Evolutionary conservation across 495 filamentous ascomycete genomes (phyloP), one percentile per base, ranked within the genome.

Genomic region (Achaetomiella virescens): DNA sequence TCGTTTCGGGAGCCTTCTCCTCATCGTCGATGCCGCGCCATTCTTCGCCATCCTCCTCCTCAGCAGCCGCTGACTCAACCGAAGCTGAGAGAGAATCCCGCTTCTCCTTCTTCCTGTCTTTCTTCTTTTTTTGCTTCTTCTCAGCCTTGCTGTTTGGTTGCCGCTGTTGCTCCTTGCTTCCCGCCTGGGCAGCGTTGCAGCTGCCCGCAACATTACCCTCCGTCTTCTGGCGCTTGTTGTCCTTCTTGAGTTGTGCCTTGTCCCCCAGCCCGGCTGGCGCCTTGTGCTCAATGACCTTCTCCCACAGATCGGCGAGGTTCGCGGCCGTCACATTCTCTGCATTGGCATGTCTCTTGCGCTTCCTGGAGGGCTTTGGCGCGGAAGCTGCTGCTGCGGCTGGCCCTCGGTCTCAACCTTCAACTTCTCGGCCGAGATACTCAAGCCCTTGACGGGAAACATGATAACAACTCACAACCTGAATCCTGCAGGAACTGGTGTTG

Each of bases 381-480:
- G 63, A 54, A 56, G 68, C 70, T 12, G 74, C 66, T 5, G 52
- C 37, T 31, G 70, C 31, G 12, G 48, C 58, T 52, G 33, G 17
- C 54, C 37, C 1, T 82, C 77, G 27, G 72, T 78, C 72, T 96
- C 90, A 21, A 81, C 69, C 70, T 87, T 89, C 48, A 91, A 80
- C 44, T 74, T 75, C 61, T 82, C 78, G 49, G 83, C 78, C 57
- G 88, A 79, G 24, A 97, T 75, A 20, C 87, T 86, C 88, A 91
- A 95, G 58, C 92, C 93, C 59, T 87, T 87, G 50, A 97, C 91
- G 5, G 91, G 83, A 68, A 98, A 98, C 93, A 98, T 97, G 58
- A 17, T 57, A 57, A 11, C 37, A 2, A 24, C n/a, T 29, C 20
- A 38, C 14, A 17, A 38, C 29, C 36, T 11, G 12, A 20, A 25